Conservation (phyloP, 1,139 yeast species). For the Sporopachydermia cereana region DNA sequence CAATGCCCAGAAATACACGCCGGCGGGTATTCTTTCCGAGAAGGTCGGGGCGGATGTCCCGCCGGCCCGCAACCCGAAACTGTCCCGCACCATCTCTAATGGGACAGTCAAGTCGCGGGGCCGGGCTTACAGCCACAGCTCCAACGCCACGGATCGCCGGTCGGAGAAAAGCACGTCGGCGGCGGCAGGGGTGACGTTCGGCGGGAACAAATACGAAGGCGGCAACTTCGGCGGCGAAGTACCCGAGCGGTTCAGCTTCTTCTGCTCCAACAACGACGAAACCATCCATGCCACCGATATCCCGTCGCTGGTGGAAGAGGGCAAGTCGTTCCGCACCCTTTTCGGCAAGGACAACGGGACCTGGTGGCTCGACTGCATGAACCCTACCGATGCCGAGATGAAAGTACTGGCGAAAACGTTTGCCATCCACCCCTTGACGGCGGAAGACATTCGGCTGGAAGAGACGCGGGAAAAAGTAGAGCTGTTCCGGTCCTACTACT, state of each 20-base stretch:
- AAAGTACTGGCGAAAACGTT: conserved; percentile 54
- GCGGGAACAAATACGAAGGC: conserved; percentile 10
- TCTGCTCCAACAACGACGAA: conserved; percentile 69
- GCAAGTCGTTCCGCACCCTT: conserved; percentile 50
- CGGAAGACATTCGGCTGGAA: conserved; percentile 77
- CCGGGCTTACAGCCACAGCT: background rate
- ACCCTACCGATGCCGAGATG: conserved; percentile 63
- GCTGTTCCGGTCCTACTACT: conserved; percentile 60
- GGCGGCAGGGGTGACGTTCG: conserved; percentile 10
- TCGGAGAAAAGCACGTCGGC: background rate
- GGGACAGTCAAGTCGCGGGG: conserved; percentile 2
- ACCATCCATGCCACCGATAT: conserved; percentile 85
- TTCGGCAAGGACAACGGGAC: conserved; percentile 50
- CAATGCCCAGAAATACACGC: background rate
- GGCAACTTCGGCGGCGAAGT: conserved; percentile 13
- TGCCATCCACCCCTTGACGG: conserved; percentile 70
- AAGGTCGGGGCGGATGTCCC: background rate
- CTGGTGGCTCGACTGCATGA: conserved; percentile 62
- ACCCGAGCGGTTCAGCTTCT: conserved; percentile 76
- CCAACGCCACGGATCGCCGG: background rate
- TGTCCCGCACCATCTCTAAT: conserved; percentile 1
- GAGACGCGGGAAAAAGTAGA: conserved; percentile 83
- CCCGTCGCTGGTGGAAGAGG: conserved; percentile 57
- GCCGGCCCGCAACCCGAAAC: background rate
- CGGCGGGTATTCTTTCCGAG: background rate